A percentile compares a stretch with the other conserved stretches of the same genome.
Evolutionary conservation across 331 rosid species (phyloP).

Genomic region (Rosa hybrid): DNA sequence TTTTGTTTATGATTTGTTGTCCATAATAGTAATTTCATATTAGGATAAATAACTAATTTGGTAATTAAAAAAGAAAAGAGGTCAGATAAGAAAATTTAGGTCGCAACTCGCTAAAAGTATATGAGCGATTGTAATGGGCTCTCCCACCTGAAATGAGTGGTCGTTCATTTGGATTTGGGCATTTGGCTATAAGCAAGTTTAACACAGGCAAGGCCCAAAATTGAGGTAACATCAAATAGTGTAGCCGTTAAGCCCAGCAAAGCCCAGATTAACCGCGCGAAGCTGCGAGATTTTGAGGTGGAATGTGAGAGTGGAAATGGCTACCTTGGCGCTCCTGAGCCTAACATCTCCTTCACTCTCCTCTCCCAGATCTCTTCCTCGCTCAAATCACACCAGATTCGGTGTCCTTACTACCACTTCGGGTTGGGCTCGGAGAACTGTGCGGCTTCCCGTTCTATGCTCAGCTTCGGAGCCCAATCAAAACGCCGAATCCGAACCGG

Average conservation of each 20-base stretch:
- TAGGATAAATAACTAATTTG: no score
- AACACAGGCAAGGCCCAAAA: background rate
- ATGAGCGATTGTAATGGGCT: no score
- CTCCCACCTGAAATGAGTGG: no score
- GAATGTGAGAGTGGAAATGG: conserved; percentile 42
- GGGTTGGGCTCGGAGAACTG: conserved; percentile 18
- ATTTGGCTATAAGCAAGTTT: background rate
- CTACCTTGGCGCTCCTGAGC: conserved; percentile 41
- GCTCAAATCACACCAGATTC: conserved; percentile 23
- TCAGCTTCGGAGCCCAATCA: conserved; percentile 42
- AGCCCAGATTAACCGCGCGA: conserved; percentile 20
- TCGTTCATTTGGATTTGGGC: background rate
- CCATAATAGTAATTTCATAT: no score
- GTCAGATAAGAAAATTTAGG: no score
- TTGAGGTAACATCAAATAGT: background rate
- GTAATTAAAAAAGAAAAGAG: no score
- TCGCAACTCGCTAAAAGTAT: no score
- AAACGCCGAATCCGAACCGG: conserved; percentile 39
- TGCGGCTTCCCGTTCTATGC: conserved; percentile 40
- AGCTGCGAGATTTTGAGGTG: conserved; percentile 13
- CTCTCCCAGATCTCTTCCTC: conserved; percentile 25
- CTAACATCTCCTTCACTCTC: conserved; percentile 45
- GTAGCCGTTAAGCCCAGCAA: background rate
- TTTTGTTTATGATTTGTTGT: no score
- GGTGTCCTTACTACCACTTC: conserved; percentile 1